Conservation (phyloP, 73 alveolate genomes). For the Paramecium tetraurelia region DNA sequence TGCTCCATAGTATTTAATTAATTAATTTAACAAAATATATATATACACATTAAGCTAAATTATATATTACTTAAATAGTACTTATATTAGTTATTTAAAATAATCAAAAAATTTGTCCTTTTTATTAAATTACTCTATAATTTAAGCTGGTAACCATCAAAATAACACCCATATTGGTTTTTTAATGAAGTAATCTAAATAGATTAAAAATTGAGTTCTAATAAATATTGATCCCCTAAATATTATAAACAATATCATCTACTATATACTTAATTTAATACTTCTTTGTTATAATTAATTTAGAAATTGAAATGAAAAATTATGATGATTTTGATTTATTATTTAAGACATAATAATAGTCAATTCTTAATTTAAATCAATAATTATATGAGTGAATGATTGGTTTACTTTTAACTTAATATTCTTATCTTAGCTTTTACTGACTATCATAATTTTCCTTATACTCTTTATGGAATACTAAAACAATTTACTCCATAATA, state of each 20-base stretch:
- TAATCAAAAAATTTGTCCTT: too few species aligned
- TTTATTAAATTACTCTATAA: too few species aligned
- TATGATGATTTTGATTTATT: neutral
- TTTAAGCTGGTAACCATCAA: too few species aligned
- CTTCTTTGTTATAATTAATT: neutral
- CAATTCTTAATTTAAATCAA: neutral
- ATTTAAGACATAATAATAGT: neutral
- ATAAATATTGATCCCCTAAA: neutral
- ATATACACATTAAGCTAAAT: too few species aligned
- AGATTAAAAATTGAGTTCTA: neutral
- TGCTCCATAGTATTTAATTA: too few species aligned
- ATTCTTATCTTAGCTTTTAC: neutral
- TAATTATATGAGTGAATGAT: neutral
- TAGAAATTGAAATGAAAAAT: neutral
- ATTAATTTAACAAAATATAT: too few species aligned
- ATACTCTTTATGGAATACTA: neutral
- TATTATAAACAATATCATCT: neutral
- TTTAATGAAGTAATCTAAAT: neutral
- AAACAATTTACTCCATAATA: neutral
- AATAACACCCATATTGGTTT: too few species aligned
- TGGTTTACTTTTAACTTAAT: neutral
- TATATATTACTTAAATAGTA: too few species aligned
- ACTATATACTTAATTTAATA: neutral
- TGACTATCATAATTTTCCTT: neutral
- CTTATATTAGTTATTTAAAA: too few species aligned